phyloP scores from a whole-genome alignment of 2,329 filamentous ascomycete genomes.

The Colletotrichum cereale region DNA sequence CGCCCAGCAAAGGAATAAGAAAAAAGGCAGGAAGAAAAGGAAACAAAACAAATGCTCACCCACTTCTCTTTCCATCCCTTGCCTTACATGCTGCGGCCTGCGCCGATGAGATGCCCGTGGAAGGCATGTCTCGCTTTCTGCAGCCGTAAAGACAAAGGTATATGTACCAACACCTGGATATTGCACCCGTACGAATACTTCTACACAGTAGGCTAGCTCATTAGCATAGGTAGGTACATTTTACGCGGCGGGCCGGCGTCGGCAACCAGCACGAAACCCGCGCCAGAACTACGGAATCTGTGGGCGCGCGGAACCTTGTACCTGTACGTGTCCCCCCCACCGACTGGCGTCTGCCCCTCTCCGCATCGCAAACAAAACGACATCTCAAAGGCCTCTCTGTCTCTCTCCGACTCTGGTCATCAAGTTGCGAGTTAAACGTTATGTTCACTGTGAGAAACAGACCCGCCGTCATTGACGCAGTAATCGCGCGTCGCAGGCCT shows the following conservation, averaged over 20 bases:
- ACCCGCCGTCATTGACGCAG: conserved; percentile 20
- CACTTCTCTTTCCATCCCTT: conserved; percentile 25
- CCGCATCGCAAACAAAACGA: not conserved
- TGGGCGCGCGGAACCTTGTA: not conserved
- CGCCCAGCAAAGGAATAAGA: not conserved
- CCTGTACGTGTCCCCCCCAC: not conserved
- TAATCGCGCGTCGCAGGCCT: conserved; percentile 18
- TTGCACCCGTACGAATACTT: not conserved
- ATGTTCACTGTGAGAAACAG: conserved; percentile 14
- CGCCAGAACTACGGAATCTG: not conserved
- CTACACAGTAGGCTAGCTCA: no score
- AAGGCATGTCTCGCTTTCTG: conserved; percentile 12
- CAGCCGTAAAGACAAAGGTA: not conserved
- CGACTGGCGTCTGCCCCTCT: not conserved
- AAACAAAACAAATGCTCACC: not conserved
- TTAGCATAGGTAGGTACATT: not conserved
- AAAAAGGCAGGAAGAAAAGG: not conserved
- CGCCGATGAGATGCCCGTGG: conserved; percentile 12
- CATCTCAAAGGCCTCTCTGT: not conserved
- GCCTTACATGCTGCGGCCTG: conserved; percentile 5
- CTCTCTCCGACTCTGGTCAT: not conserved
- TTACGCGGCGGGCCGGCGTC: not conserved
- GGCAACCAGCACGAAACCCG: not conserved
- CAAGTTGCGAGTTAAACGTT: not conserved
- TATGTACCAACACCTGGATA: not conserved